Evolutionary conservation across 2,329 filamentous ascomycete species (phyloP).

Genomic region (Teratosphaeria nubilosa): DNA sequence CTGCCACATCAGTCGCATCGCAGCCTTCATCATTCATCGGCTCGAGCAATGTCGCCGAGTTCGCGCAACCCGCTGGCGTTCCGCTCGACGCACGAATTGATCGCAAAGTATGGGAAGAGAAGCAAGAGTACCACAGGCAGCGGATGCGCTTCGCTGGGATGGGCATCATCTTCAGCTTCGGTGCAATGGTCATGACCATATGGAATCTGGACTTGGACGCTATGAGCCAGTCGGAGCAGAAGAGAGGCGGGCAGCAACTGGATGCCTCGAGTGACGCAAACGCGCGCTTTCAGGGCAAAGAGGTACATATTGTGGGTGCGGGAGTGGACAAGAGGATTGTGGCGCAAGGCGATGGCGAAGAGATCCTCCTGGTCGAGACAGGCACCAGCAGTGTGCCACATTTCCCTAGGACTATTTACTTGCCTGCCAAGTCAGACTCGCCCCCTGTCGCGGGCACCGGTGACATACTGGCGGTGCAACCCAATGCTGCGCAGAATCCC

Average conservation of each 20-base stretch:
- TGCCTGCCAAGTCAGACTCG: slow-evolving; percentile 41
- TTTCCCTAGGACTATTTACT: slow-evolving; percentile 62
- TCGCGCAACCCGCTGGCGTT: slow-evolving; percentile 6
- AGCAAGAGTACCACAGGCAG: slow-evolving; percentile 20
- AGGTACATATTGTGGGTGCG: slow-evolving; percentile 51
- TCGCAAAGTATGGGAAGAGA: slow-evolving; percentile 18
- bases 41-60: slow-evolving; percentile 3
- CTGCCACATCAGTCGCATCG: slow-evolving; percentile 12
- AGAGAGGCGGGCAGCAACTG: slow-evolving; percentile 16
- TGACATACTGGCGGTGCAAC: slow-evolving; percentile 2
- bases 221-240: slow-evolving; percentile 18
- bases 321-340: slow-evolving; percentile 45
- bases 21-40: slow-evolving; percentile 14
- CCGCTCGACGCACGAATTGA: slow-evolving; percentile 17
- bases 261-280: slow-evolving; percentile 25
- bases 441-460: slow-evolving; percentile 8
- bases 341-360: slow-evolving; percentile 38
- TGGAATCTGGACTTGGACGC: slow-evolving; percentile 26
- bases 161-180: slow-evolving; percentile 25
- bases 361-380: slow-evolving; percentile 66
- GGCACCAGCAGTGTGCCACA: slow-evolving; percentile 69
- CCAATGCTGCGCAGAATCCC: slow-evolving; percentile 23
- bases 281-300: slow-evolving; percentile 42
- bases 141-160: slow-evolving; percentile 28
- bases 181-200: slow-evolving; percentile 18